These are phyloP conservation scores for Sophora flavescens DNA, from an alignment of 306 rosid genomes.

Conservation along the genomic window DNA sequence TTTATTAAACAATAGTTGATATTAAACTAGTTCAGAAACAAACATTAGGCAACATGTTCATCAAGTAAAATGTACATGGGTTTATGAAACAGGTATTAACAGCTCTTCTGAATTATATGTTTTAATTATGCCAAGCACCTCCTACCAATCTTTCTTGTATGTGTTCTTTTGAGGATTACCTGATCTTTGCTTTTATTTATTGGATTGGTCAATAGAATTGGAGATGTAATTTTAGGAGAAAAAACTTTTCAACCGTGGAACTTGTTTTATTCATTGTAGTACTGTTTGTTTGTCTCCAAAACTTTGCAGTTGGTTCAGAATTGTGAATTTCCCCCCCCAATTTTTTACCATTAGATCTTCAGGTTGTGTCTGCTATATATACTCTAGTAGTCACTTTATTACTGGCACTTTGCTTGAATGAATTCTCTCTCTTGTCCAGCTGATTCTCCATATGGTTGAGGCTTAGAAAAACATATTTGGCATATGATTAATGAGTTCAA, in stretches of 20 bases:
- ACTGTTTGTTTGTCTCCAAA: conserved; percentile 15
- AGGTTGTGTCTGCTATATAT: not conserved
- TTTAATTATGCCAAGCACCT: too few species aligned
- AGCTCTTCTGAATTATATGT: too few species aligned
- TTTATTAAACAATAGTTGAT: too few species aligned
- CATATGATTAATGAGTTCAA: conserved; percentile 21
- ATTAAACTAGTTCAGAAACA: too few species aligned
- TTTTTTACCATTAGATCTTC: not conserved
- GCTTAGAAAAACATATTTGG: not conserved
- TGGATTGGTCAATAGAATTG: too few species aligned
- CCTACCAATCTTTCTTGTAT: too few species aligned
- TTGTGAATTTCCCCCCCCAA: not conserved
- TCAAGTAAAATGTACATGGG: too few species aligned
- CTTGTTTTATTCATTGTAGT: conserved; percentile 4
- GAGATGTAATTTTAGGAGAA: too few species aligned
- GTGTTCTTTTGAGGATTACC: too few species aligned
- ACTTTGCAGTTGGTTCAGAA: not conserved
- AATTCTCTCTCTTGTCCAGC: not conserved
- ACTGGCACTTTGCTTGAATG: not conserved
- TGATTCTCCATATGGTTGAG: not conserved
- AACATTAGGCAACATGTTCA: too few species aligned
- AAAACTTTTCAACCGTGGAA: not conserved
- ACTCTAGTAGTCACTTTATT: not conserved
- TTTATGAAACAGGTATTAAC: too few species aligned
- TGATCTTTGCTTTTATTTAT: too few species aligned